Evolutionary conservation across 192 early-diverging fungal species (phyloP).

Genomic region (Chytriomyces sp.): DNA sequence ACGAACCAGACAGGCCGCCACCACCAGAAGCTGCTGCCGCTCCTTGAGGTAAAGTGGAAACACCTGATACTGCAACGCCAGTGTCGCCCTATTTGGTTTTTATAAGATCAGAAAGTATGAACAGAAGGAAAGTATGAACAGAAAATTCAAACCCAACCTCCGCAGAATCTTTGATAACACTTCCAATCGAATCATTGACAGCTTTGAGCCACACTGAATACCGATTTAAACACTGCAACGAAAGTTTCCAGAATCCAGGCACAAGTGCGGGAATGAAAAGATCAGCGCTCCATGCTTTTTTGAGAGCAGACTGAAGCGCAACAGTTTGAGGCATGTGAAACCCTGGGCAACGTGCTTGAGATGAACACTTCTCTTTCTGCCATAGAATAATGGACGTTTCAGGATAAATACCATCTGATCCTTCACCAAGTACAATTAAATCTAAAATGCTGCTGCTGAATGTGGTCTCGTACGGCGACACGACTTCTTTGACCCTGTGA

Average conservation of each 20-base stretch:
- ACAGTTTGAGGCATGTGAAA: conserved; percentile 10
- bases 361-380: background rate
- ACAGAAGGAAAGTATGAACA: too few species aligned
- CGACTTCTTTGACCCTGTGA: conserved; percentile 47
- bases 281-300: conserved; percentile 9
- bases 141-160: too few species aligned
- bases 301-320: background rate
- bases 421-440: background rate
- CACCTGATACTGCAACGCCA: too few species aligned
- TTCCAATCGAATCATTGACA: too few species aligned
- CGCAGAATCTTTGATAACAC: too few species aligned
- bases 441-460: conserved; percentile 6
- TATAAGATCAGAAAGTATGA: too few species aligned
- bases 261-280: conserved; percentile 11
- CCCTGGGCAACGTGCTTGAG: background rate
- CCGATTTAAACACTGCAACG: conserved; percentile 32
- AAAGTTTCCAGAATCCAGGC: conserved; percentile 18
- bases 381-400: too few species aligned
- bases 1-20: too few species aligned
- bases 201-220: background rate
- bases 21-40: background rate
- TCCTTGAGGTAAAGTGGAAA: too few species aligned
- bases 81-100: too few species aligned
- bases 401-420: background rate
- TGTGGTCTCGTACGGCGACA: conserved; percentile 39